Evolutionary conservation across 257 asterid genomes (phyloP).

Genomic region (Ligustrum vulgare): DNA sequence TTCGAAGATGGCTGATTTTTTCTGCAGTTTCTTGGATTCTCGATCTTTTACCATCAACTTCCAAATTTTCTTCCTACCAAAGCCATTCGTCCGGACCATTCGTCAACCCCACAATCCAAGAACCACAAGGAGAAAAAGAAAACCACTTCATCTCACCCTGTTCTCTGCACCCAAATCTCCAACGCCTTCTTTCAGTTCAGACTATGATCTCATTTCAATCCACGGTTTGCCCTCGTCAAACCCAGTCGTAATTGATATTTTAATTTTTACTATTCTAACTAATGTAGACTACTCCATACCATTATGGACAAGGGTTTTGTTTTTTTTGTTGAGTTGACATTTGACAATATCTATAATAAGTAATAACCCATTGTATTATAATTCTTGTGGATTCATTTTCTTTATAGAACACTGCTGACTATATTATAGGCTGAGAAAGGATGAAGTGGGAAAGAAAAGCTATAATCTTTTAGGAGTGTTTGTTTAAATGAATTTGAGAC

Average conservation of each 20-base stretch:
- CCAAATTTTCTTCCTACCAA: slow-evolving; percentile 39
- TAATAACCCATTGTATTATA: background rate
- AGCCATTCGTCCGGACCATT: slow-evolving; percentile 20
- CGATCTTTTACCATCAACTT: slow-evolving; percentile 33
- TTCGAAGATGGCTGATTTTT: slow-evolving; percentile 43
- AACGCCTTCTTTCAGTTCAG: slow-evolving; percentile 24
- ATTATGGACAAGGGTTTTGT: background rate
- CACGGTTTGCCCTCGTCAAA: slow-evolving; percentile 40
- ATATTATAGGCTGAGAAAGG: background rate
- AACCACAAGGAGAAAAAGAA: slow-evolving; percentile 31
- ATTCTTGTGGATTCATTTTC: background rate
- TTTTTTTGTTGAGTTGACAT: background rate
- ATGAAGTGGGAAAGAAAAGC: background rate
- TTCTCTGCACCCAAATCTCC: slow-evolving; percentile 36
- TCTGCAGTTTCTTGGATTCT: slow-evolving; percentile 34
- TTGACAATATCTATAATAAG: background rate
- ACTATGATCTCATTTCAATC: slow-evolving; percentile 51
- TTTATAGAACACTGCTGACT: background rate
- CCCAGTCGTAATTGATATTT: background rate
- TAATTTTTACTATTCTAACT: background rate
- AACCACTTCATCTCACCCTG: slow-evolving; percentile 32
- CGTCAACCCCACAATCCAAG: slow-evolving; percentile 31
- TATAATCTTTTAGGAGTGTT: background rate
- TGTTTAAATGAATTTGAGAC: slow-evolving; percentile 19
- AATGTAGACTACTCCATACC: background rate